Base-by-base conservation (phyloP, 495 filamentous ascomycete genomes). In the Hypoxylon lenormandii region DNA sequence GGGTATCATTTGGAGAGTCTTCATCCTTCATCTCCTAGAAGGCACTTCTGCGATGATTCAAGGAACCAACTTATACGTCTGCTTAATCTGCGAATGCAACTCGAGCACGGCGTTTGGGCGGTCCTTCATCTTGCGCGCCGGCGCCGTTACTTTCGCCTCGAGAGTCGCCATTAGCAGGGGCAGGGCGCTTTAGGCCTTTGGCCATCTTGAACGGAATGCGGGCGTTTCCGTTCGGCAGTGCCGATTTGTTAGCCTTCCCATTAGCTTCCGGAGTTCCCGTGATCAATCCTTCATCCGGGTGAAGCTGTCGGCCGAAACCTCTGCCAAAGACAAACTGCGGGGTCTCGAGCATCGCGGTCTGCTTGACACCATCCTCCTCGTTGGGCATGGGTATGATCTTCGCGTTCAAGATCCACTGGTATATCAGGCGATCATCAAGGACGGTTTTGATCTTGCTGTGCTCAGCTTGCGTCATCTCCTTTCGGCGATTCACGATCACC, bases 381-480 rank as follows among this genome's bases (percentile, higher is more conserved):
- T 74, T 73, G 0, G 78, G 73, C 65, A 96, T 81, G 0, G 84
- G 81, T 5, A 92, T 74, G 57, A 94, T 90, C 23, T 80, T 78
- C 12, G 91, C 88, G 23, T 91, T 88, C 65, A 89, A 80, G 40
- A 98, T 93, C 76, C 95, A 95, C 26, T 87, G 81, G 62, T 86
- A 90, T 78, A 98, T 93, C 3, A 84, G 83, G 8, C 78, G 78
- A 69, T 96, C 94, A 62, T 97, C 92, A 0, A 95, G 80, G 2
- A 96, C 82, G 76, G 69, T 84, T 80, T 82, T 91, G 84, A 63
- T 90, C 83, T 76, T 88, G 80, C 62, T 84, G 73, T 76, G 90
- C 73, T 97, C 93, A 4, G 85, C 85, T 18, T 86, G 85, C 0
- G 90, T 90, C 92, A 98, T 97, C 18, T 87, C 82, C 48, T 89